Evolutionary conservation across 2,329 filamentous ascomycete species (phyloP), one percentile per base, ranked within the genome.

Genomic region (Phialocephala subalpina): DNA sequence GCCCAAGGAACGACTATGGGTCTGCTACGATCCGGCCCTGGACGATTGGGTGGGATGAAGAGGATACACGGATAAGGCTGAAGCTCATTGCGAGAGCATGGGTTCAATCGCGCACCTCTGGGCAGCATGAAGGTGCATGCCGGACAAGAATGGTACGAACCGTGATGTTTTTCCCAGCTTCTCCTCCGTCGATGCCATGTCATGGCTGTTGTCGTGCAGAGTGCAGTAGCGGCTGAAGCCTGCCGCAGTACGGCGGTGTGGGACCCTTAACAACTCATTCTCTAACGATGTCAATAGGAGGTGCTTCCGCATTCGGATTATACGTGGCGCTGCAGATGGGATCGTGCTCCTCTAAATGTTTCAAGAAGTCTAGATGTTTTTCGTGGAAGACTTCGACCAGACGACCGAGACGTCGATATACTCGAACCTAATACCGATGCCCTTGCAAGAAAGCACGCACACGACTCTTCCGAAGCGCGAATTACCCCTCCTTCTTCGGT

Each of bases 11-110:
- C 78, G 78, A 72, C 73, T 80, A 73, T 79, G 77, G 66, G 77
- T 77, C 67, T 78, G 77, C 67, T 78, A 78, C 73, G 75, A 80
- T 73, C 78, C 79, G 66, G 78, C 78, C 67, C 74, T 77, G 71
- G 78, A 81, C 72, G 78, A 81, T 75, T 80, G 79, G 76, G 73
- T 81, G 75, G 81, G 78, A 75, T 82, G 80, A 82, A 62, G 72
- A 74, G 62, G 72, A 72, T 67, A 75, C 73, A 60, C 66, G 75
- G 73, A 77, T 76, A 75, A 74, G 73, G 75, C 74, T 77, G 72
- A 73, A 68, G 70, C 65, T 74, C 63, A 77, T 76, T 67, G 74
- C 75, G 66, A 73, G 72, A 71, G 74, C 73, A 71, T 80, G 73
- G 77, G 63, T 75, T 53, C 72, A 72, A 68, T 72, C 66, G 61